Base-by-base conservation (phyloP, 2,329 filamentous ascomycete species). In the Capronia epimyces region DNA sequence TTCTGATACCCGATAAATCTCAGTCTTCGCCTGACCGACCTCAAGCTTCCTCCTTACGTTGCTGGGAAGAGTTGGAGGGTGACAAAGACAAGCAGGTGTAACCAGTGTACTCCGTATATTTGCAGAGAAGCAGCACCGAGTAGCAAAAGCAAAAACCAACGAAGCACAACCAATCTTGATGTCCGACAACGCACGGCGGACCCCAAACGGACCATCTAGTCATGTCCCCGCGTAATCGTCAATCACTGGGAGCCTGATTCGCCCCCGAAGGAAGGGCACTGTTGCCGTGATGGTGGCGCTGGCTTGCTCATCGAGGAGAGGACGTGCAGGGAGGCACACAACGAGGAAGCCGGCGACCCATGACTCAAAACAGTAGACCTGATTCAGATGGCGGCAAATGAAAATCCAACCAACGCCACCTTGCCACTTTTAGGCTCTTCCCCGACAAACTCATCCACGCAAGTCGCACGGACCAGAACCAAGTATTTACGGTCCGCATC, bases 171-270 rank as follows among this genome's bases (percentile, higher is more conserved):
- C 47, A 53, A 53, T 47, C 47, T 48, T 25, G 6, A 40, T 32
- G 41, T 46, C 41, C 43, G 22, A 46, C 40, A 43, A 16, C 29
- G 40, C 24, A 47, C 24, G 13, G 40, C 27, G 25, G 18, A 37
- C 24, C 31, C 50, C 46, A 47, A 49, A 45, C 34, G 54, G n/a
- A 34, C 15, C 6, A 37, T 32, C 45, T 46, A 49, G 36, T 44
- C 42, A 52, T 15, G 3, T 34, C 13, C 40, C 18, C 13, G 48
- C 50, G 25, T 39, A 37, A 24, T 49, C 24, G 22, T 50, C 46
- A 58, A 56, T 56, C 56, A 52, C 46, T 50, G 43, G 20, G 49
- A 54, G 56, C 45, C 50, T 52, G 48, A 56, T 58, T 58, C 53
- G 56, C 53, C 53, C 50, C 43, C 10, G 13, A 41, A 21, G 13